Conservation (phyloP, 805 yeast genomes). For the Barnettozyma wickerhamii region DNA sequence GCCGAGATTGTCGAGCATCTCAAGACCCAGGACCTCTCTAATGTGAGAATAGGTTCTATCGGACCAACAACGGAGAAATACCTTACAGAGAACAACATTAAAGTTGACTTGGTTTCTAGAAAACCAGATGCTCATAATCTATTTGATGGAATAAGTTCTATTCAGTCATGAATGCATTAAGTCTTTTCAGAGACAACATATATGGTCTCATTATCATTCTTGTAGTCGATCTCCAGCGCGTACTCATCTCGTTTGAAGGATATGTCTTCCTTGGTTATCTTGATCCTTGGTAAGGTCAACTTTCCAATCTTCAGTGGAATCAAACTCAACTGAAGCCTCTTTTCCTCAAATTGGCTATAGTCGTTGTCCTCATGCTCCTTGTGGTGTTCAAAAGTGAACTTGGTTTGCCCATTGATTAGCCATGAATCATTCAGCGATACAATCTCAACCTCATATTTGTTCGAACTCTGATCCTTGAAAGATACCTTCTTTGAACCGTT, state of each 20-base stretch:
- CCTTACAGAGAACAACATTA: conserved; percentile 45
- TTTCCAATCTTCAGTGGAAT: conserved; percentile 79
- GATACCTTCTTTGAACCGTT: conserved; percentile 18
- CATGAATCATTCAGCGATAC: conserved; percentile 61
- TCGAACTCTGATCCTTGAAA: conserved; percentile 19
- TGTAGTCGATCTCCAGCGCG: conserved; percentile 56
- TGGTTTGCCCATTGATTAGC: conserved; percentile 72
- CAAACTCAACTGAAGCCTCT: conserved; percentile 37
- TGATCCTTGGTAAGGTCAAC: conserved; percentile 59
- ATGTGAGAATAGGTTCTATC: conserved; percentile 62
- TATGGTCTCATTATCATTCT: conserved; percentile 64
- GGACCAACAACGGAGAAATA: conserved; percentile 88
- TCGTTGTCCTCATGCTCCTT: conserved; percentile 16
- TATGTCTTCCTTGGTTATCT: conserved; percentile 33
- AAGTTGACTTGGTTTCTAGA: conserved; percentile 58
- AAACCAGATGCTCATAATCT: conserved; percentile 70
- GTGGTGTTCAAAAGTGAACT: conserved; percentile 42
- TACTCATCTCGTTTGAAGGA: conserved; percentile 29
- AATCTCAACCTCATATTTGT: conserved; percentile 43
- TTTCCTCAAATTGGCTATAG: conserved; percentile 14
- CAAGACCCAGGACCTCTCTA: conserved; percentile 4
- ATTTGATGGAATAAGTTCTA: conserved; percentile 28
- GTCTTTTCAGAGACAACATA: conserved; percentile 60
- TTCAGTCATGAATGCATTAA: conserved; percentile 2
- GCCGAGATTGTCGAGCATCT: conserved; percentile 50